Base-by-base conservation (phyloP, 768 basidiomycete species). In the Russula virescens region DNA sequence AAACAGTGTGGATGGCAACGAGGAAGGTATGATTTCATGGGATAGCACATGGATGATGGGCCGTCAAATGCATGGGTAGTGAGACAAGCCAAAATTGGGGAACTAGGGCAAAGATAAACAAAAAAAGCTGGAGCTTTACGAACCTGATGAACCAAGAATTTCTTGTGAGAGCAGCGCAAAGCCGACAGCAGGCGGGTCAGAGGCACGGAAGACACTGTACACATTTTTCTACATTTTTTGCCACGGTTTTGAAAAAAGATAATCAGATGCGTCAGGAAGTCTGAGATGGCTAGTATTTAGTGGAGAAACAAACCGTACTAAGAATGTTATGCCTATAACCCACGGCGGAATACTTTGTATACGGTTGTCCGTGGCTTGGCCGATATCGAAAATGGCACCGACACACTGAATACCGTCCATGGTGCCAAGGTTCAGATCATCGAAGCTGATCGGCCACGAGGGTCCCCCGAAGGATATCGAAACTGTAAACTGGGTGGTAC, bases 341-440 rank as follows among this genome's bases (percentile, higher is more conserved):
- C 75, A 77, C 3, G 38, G 51, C 1, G 76, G 76, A 53, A 64
- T 68, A 69, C 9, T 61, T 43, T 0, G 74, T 75, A 35, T 82
- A 31, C 8, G 73, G 55, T 74, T 34, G 74, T 78, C 3, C 87
- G 87, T 9, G 73, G 68, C 13, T 2, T 14, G 38, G 19, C 72
- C 74, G 19, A 89, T 72, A 65, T 90, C 89, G 62, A 91, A 91
- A 57, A 92, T 82, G 2, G 81, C 86, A 35, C 89, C 89, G 0
- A 83, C 69, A 65, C 89, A 89, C 73, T 77, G 60, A 64, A 71
- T 51, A 70, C 77, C 69, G 42, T 70, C 68, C 56, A 88, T 68
- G 0, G 68, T 66, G 3, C 90, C 89, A 13, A 96, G 75, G 72
- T 89, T 92, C 81, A 98, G 89, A 69, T 99, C 96, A 7, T 68